Percentiles rank a stretch among this genome's conserved stretches.
Conservation (phyloP, 192 early-diverging fungal genomes). For the Podila minutissima region DNA sequence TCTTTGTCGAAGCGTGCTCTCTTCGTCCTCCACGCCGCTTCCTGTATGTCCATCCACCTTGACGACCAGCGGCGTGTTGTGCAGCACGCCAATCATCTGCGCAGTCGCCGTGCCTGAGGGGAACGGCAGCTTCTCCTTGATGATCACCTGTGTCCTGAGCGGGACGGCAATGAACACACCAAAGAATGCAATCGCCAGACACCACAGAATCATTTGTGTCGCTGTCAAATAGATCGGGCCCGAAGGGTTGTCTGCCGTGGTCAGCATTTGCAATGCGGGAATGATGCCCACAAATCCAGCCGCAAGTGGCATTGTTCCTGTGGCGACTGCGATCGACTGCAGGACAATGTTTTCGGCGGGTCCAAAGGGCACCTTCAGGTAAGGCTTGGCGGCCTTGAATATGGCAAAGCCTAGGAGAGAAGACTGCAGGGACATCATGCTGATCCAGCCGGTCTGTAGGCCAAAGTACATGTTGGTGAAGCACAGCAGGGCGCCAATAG, state of each 20-base stretch:
- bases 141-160: constrained; percentile 79
- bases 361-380: constrained; percentile 62
- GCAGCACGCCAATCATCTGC: constrained; percentile 81
- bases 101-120: constrained; percentile 90
- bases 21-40: not conserved
- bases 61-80: constrained; percentile 65
- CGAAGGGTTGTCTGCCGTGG: constrained; percentile 60
- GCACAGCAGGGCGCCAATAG: constrained; percentile 75
- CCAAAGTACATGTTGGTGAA: constrained; percentile 94
- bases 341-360: constrained; percentile 89
- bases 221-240: constrained; percentile 60
- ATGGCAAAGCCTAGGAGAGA: constrained; percentile 82
- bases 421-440: constrained; percentile 81
- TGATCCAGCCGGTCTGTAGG: constrained; percentile 83
- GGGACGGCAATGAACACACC: constrained; percentile 93
- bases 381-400: constrained; percentile 67
- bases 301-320: constrained; percentile 85
- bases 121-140: constrained; percentile 84
- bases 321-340: constrained; percentile 86
- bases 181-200: constrained; percentile 82
- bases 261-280: constrained; percentile 81
- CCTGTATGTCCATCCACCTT: not conserved
- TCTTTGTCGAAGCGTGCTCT: not conserved
- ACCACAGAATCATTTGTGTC: constrained; percentile 73
- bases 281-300: constrained; percentile 86